Conservation (phyloP, 305 asterid species). For the Striga hermonthica region DNA sequence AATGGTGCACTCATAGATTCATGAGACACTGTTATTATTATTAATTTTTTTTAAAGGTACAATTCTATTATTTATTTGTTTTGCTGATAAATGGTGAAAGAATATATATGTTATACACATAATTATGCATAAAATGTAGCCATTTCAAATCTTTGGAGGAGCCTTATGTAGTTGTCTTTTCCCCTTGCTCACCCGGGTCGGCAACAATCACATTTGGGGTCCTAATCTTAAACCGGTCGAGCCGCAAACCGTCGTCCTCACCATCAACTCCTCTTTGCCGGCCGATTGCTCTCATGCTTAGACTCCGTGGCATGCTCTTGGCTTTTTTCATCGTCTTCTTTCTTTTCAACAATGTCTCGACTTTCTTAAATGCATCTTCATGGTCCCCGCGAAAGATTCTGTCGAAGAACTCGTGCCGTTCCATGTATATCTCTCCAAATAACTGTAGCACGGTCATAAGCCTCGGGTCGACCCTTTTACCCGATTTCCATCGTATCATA, state of each 20-base stretch:
- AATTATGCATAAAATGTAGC: no score
- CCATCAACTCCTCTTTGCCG: conserved; percentile 25
- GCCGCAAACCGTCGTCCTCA: conserved; percentile 14
- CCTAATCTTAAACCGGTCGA: conserved; percentile 22
- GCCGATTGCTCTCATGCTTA: conserved; percentile 23
- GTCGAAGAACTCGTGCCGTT: conserved; percentile 38
- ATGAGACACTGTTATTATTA: no score
- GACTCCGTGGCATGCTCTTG: conserved; percentile 30
- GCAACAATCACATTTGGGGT: conserved; percentile 26
- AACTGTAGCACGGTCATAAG: conserved; percentile 35
- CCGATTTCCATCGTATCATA: conserved; percentile 46
- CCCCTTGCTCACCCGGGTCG: background rate
- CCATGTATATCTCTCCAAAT: conserved; percentile 39
- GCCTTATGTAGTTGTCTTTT: background rate
- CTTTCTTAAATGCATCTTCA: conserved; percentile 33
- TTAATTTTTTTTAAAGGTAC: no score
- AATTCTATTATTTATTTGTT: no score
- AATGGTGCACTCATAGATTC: no score
- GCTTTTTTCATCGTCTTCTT: conserved; percentile 31
- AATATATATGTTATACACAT: no score
- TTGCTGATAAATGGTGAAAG: no score
- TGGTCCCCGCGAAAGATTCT: conserved; percentile 37
- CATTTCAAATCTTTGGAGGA: conserved; percentile 4
- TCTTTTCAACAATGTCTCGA: conserved; percentile 31
- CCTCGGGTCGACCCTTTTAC: conserved; percentile 41